Conservation (phyloP, 331 rosid genomes). For the Spiraea crenata region DNA sequence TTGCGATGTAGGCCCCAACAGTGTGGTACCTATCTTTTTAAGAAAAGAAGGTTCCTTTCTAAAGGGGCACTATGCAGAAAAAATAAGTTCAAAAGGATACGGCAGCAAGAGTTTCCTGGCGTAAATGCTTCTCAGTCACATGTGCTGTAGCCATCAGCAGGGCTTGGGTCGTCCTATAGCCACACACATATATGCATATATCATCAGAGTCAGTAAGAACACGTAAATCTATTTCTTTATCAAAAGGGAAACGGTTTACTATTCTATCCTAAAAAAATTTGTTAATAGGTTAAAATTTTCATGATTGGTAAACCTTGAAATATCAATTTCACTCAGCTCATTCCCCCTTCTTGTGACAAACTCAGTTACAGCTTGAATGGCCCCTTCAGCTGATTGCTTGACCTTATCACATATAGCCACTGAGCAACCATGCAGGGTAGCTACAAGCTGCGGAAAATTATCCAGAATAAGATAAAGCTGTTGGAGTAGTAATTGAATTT, state of each 20-base stretch:
- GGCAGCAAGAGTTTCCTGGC: constrained; percentile 88
- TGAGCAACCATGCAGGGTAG: constrained; percentile 77
- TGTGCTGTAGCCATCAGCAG: constrained; percentile 72
- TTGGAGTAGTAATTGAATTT: constrained; percentile 11
- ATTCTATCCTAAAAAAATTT: background rate
- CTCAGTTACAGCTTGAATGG: constrained; percentile 88
- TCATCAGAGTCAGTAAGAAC: constrained; percentile 17
- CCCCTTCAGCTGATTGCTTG: constrained; percentile 98
- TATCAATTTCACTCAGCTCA: constrained; percentile 75
- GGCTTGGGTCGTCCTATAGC: constrained; percentile 81
- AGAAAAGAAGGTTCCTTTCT: background rate
- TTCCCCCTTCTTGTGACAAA: constrained; percentile 73
- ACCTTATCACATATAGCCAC: constrained; percentile 83
- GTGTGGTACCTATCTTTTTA: background rate
- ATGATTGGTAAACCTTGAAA: constrained; percentile 63
- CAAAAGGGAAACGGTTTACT: constrained; percentile 8
- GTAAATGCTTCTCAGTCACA: constrained; percentile 84
- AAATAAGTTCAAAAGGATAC: constrained; percentile 59
- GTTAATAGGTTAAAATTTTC: constrained; percentile 1
- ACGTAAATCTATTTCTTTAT: constrained; percentile 10
- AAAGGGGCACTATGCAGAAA: background rate
- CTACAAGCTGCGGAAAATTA: constrained; percentile 66
- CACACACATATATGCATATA: constrained; percentile 24
- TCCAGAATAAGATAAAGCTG: background rate
- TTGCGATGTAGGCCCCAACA: background rate